A percentile compares a stretch with the other conserved stretches of the same genome.
Evolutionary conservation across 805 yeast genomes (phyloP).

Genomic region (Saturnispora hagleri): DNA sequence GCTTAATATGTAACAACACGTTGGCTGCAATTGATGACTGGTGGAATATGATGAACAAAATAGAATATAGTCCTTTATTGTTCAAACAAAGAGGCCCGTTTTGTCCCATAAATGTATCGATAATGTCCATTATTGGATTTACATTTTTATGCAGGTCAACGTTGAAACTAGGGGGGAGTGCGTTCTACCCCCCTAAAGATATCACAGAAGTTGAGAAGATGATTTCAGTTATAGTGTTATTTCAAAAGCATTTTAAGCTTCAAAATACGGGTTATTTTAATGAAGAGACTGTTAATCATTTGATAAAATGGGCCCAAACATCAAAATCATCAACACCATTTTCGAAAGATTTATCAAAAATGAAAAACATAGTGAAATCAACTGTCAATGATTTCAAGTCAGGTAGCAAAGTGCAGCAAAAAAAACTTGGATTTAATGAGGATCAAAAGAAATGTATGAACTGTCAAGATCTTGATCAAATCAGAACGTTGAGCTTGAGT

Average conservation of each 20-base stretch:
- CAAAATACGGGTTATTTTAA: conserved; percentile 17
- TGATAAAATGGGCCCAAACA: conserved; percentile 18
- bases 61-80: conserved; percentile 23
- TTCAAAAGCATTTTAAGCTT: conserved; percentile 44
- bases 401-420: conserved; percentile 26
- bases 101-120: conserved; percentile 35
- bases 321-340: conserved; percentile 28
- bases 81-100: conserved; percentile 18
- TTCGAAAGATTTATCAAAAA: conserved; percentile 28
- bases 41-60: conserved; percentile 52
- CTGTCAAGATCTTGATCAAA: conserved; percentile 23
- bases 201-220: conserved; percentile 72
- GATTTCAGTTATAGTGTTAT: conserved; percentile 56
- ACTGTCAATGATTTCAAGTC: conserved; percentile 31
- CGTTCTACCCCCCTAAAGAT: conserved; percentile 60
- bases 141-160: conserved; percentile 58
- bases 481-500: conserved; percentile 21
- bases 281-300: conserved; percentile 17
- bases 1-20: conserved; percentile 72
- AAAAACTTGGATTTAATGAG: conserved; percentile 14
- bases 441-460: conserved; percentile 16
- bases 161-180: conserved; percentile 45
- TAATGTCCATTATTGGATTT: conserved; percentile 73
- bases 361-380: conserved; percentile 28
- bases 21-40: conserved; percentile 61